Percentiles rank a stretch among this genome's conserved stretches.
These are phyloP conservation scores for Rosa chinensis DNA, from an alignment of 306 rosid species.

Conservation along the genomic window DNA sequence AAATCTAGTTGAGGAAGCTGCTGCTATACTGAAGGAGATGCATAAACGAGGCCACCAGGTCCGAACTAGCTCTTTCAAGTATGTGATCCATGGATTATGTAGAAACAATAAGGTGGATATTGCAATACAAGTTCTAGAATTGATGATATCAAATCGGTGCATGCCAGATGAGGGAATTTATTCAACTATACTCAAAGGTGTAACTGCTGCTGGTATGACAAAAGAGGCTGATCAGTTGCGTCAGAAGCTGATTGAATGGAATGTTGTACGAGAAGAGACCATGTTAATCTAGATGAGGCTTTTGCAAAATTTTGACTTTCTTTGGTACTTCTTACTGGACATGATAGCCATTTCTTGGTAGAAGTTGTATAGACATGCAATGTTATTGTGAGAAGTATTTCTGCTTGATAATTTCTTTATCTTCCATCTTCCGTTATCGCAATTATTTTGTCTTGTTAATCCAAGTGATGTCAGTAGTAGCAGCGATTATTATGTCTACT, in stretches of 20 bases:
- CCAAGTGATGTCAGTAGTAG: not conserved
- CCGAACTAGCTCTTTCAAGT: slow-evolving; percentile 43
- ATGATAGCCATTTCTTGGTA: slow-evolving; percentile 20
- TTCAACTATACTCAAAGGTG: slow-evolving; percentile 51
- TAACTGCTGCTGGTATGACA: slow-evolving; percentile 72
- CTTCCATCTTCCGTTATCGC: not conserved
- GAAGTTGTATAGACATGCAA: slow-evolving; percentile 25
- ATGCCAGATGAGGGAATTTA: slow-evolving; percentile 55
- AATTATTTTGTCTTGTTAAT: not conserved
- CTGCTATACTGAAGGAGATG: slow-evolving; percentile 51
- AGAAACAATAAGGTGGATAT: slow-evolving; percentile 52
- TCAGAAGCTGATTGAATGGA: slow-evolving; percentile 55
- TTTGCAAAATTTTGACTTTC: slow-evolving; percentile 31
- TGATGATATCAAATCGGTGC: slow-evolving; percentile 62
- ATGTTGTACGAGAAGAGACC: slow-evolving; percentile 43
- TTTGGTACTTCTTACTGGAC: slow-evolving; percentile 15
- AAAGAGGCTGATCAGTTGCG: slow-evolving; percentile 71
- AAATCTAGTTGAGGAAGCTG: slow-evolving; percentile 60
- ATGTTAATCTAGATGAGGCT: slow-evolving; percentile 31
- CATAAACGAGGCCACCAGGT: slow-evolving; percentile 36
- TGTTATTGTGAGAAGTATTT: slow-evolving; percentile 13
- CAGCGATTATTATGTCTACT: not conserved
- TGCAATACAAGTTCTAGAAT: slow-evolving; percentile 69
- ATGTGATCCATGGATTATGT: slow-evolving; percentile 68
- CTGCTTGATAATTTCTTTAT: not conserved